Evolutionary conservation across 1,139 yeast genomes (phyloP).

Genomic region (Arxiozyma bovina): DNA sequence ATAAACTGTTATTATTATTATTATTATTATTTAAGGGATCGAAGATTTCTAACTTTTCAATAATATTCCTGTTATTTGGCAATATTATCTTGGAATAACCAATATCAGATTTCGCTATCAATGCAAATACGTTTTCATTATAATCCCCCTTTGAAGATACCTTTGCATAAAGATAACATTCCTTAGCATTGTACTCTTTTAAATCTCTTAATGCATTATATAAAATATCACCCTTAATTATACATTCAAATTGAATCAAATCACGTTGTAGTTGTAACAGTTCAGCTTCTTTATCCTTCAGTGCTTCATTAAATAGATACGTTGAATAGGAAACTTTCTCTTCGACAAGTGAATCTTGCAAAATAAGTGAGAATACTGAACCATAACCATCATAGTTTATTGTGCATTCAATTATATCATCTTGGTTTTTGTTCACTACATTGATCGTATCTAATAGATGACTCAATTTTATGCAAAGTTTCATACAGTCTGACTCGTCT

Average conservation of each 20-base stretch:
- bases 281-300: conserved; percentile 24
- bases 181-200: conserved; percentile 53
- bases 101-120: conserved; percentile 54
- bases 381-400: conserved; percentile 49
- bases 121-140: conserved; percentile 28
- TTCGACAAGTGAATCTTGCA: conserved; percentile 60
- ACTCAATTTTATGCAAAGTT: conserved; percentile 34
- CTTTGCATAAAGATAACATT: conserved; percentile 45
- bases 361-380: conserved; percentile 55
- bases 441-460: conserved; percentile 41
- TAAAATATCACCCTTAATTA: conserved; percentile 57
- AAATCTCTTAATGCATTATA: conserved; percentile 60
- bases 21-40: conserved; percentile 13
- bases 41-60: conserved; percentile 43
- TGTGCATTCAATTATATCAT: conserved; percentile 38
- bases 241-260: conserved; percentile 51
- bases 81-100: conserved; percentile 62
- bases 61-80: conserved; percentile 54
- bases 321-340: conserved; percentile 69
- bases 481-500: conserved; percentile 15
- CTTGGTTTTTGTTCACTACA: conserved; percentile 30
- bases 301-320: conserved; percentile 34
- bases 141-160: conserved; percentile 24
- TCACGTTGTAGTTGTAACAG: conserved; percentile 43
- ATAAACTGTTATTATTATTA: conserved; percentile 16